Base-by-base conservation (phyloP, 257 asterid genomes). In the Perilla frutescens region DNA sequence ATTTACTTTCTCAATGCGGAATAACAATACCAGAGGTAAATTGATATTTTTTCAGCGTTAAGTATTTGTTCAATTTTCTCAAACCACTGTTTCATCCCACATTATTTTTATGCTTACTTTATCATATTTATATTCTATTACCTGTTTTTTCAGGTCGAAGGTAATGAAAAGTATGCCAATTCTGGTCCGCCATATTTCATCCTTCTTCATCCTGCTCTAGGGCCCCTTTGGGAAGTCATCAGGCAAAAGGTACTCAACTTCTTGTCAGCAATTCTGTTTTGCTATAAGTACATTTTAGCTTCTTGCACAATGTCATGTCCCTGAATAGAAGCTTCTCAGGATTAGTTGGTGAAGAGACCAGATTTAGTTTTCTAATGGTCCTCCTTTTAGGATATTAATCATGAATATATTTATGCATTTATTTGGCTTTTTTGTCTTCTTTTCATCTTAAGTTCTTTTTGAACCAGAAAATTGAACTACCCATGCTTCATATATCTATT, bases 181-280 rank as follows among this genome's bases (percentile, higher is more conserved):
- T 89, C 92, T 67, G 99, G 89, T 79, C 98, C 98, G 4, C 99
- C 99, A 37, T 92, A 85, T 90, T 87, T 95, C 79, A 82, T 95
- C 76, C 87, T 92, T 79, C 96, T 95, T 73, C 98, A 95, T 82
- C 99, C 99, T 75, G 97, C 99, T 82, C 85, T 95, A 62, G 98
- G 99, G 56, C 99, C 99, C 53, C 89, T 95, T 74, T 95, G 99
- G 99, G 96, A 90, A 84, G 87, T 95, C 85, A 92, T 81, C 67
- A 83, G 94, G 72, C 98, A 95, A 83, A 95, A 95, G 86, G 99
- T 89, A 72, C 80, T 73, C 49, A 37, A 62, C n/a, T 57, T 68
- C 49, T 51, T 36, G 44, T n/a, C 53, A 51, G 62, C 29, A 29
- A 43, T 68, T 64, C 54, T 77, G 51, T 59, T 54, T n/a, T 66